Percentiles rank a stretch among this genome's conserved stretches.
phyloP scores from a whole-genome alignment of 2,329 filamentous ascomycete species.

The Fusarium tanahbumbuense region DNA sequence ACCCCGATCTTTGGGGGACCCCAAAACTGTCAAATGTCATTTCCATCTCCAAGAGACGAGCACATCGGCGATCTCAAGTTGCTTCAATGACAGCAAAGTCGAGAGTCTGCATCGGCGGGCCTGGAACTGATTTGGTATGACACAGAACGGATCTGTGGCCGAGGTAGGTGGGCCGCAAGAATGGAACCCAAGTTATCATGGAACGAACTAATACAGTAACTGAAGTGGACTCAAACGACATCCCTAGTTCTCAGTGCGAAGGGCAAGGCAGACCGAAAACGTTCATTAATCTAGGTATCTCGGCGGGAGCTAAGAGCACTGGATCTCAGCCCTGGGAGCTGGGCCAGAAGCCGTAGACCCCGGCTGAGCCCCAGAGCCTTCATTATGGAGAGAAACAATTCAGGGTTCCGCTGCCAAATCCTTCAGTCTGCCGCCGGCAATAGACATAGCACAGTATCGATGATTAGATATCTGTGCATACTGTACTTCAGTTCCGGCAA shows the following conservation, averaged over 20 bases:
- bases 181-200: background rate
- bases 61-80: slow-evolving; percentile 13
- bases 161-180: slow-evolving; percentile 4
- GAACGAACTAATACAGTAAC: background rate
- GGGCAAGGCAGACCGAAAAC: background rate
- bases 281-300: background rate
- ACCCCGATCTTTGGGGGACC: slow-evolving; percentile 32
- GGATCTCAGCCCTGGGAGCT: slow-evolving; percentile 5
- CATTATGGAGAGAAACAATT: slow-evolving; percentile 9
- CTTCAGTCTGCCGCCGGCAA: slow-evolving; percentile 37
- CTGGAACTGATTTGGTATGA: slow-evolving; percentile 19
- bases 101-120: background rate
- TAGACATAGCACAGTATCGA: background rate
- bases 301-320: slow-evolving; percentile 20
- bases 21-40: slow-evolving; percentile 9
- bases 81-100: background rate
- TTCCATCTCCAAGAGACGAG: background rate
- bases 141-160: slow-evolving; percentile 2
- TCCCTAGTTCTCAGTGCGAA: background rate
- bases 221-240: background rate
- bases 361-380: slow-evolving; percentile 9
- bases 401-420: background rate
- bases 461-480: slow-evolving; percentile 18
- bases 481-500: slow-evolving; percentile 34
- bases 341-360: slow-evolving; percentile 22